Base-by-base conservation (phyloP, 2,329 filamentous ascomycete genomes). In the Exophiala sp. region DNA sequence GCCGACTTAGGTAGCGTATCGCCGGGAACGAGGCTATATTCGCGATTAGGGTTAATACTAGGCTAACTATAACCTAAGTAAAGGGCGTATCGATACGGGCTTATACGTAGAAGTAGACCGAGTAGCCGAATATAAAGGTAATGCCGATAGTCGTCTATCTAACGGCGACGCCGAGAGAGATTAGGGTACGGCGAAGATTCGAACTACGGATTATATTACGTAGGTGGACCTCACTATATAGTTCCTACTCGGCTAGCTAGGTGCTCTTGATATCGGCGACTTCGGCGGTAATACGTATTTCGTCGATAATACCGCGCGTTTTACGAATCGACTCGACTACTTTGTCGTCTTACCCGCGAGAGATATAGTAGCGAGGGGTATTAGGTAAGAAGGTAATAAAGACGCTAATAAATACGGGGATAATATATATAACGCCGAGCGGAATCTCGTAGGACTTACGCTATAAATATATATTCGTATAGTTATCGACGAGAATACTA, bases 401-500 rank as follows among this genome's bases (percentile, higher is more conserved):
- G 32, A 45, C 29, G 5, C 21, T 32, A 2, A 45, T 9, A 9
- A 45, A 14, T 9, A 29, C 18, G 24, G 42, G 42, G 29, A 45
- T 45, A 14, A 29, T 24, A 20, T 16, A 32, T 14, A 34, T 20
- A 11, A 29, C 20, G 10, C 16, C 42, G 10, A 45, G 32, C 10
- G 42, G 42, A 10, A 45, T 34, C 18, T 45, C 16, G 42, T 45
- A 45, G 3, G 42, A n/a, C 14, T 32, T 16, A 3, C 10, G 18
- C 9, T 32, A 11, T 3, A 45, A 20, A 14, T 24, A 9, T 7
- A 16, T 29, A 16, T 45, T n/a, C 8, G 14, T 45, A 20, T 45
- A 45, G n/a, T 45, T 45, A 24, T 41, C 38, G 9, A 21, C 38
- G 76, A 75, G 2, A 77, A 71, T 16, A 76, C 65, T 2, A 71